A percentile compares a stretch with the other conserved stretches of the same genome.
These are phyloP conservation scores for Coemansia aciculifera DNA, from an alignment of 192 early-diverging fungal genomes.

Conservation along the genomic window DNA sequence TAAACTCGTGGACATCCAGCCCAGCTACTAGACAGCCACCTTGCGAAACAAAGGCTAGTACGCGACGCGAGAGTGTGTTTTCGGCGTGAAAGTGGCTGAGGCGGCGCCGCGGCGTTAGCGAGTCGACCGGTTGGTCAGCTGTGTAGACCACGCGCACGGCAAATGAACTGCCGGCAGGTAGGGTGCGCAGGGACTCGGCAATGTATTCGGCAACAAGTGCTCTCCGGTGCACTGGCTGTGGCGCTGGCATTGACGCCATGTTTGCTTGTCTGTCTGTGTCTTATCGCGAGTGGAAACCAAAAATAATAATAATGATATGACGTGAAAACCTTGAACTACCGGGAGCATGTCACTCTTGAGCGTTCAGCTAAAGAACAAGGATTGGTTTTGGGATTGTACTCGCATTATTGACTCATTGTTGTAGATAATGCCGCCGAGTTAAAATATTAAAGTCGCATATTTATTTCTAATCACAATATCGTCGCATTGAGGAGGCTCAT, in stretches of 20 bases:
- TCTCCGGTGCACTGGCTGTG: constrained; percentile 2
- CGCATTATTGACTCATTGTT: neutral
- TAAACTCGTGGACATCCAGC: constrained; percentile 46
- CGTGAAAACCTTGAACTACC: no score
- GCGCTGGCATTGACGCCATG: neutral
- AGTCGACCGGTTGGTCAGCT: constrained; percentile 32
- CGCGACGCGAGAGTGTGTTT: constrained; percentile 38
- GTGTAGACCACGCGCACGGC: constrained; percentile 37
- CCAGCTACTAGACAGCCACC: constrained; percentile 34
- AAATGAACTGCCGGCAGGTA: constrained; percentile 31
- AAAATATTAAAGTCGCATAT: neutral
- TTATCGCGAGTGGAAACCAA: neutral
- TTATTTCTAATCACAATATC: neutral
- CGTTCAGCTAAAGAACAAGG: neutral
- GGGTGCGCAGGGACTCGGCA: constrained; percentile 25
- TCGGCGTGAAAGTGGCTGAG: constrained; percentile 28
- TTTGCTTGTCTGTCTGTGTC: neutral
- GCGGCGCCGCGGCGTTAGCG: constrained; percentile 39
- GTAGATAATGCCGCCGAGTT: neutral
- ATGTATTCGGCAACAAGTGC: constrained; percentile 19
- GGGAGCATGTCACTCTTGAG: neutral
- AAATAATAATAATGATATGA: neutral
- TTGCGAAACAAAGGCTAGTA: constrained; percentile 37
- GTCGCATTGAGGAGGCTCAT: neutral
- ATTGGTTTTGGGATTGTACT: neutral